Evolutionary conservation across 257 asterid species (phyloP), one percentile per base, ranked within the genome.

Genomic region (Solanum chilense): DNA sequence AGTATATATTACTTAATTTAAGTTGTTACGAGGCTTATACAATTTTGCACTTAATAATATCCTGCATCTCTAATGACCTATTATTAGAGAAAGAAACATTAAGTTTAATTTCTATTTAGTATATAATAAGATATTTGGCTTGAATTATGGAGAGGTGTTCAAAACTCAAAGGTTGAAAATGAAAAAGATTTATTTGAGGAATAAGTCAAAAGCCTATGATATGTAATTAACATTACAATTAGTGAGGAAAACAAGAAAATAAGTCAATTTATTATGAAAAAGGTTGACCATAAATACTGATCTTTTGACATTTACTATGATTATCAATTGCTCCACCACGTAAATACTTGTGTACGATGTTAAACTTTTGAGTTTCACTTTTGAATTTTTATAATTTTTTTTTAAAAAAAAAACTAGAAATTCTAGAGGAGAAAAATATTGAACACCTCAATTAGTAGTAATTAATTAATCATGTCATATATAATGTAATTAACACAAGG

Each of bases 61-160:
- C 60, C 60, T 49, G 60, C 60, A 6, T 52, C 62, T 52, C 62
- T 52, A 52, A 52, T 16, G 23, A 16, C 62, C 62, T 52, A 52
- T 52, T 23, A 52, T 52, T 52, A 16, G 62, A 70, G 44, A 70
- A 70, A 70, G 3, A 70, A 27, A 27, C 29, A 27, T 27, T 27
- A 27, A 70, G 44, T 49, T 49, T 49, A 49, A 5, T 70, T 70
- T 33, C 77, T 70, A 69, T 69, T 23, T 27, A 14, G 11, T 31
- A 69, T 33, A 33, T 33, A 33, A 31, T 31, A 68, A 29, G 76
- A 13, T 31, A 31, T 33, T 33, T 33, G 25, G 91, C 96, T 94
- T 94, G 58, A 75, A 21, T 39, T 37, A 27, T 75, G 82, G 56
- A 75, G 33, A 21, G 56, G 33, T 11, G 31, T 21, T 23, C 33